These are phyloP conservation scores for Pseudovirgaria hyperparasitica DNA, from an alignment of 2,329 filamentous ascomycete species.

Conservation along the genomic window DNA sequence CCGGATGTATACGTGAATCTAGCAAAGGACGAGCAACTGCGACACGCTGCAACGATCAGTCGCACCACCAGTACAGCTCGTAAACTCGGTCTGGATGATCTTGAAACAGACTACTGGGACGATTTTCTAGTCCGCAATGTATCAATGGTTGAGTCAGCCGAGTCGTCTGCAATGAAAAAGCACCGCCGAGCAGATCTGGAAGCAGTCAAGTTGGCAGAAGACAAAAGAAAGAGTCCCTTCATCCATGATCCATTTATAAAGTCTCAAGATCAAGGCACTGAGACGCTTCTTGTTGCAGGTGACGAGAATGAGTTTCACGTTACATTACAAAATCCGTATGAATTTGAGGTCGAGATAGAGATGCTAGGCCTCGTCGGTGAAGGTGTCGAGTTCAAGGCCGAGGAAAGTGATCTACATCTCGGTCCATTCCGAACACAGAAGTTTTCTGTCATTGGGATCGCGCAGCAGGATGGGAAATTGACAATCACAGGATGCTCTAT, in stretches of 20 bases:
- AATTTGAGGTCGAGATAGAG: conserved; percentile 84
- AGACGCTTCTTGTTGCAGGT: conserved; percentile 62
- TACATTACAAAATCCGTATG: conserved; percentile 85
- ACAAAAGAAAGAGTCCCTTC: conserved; percentile 78
- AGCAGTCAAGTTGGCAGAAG: conserved; percentile 21
- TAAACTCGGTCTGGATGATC: conserved; percentile 55
- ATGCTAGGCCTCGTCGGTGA: conserved; percentile 62
- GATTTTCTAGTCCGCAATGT: conserved; percentile 79
- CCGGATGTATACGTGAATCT: conserved; percentile 61
- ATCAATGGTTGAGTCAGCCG: conserved; percentile 42
- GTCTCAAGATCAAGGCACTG: conserved; percentile 42
- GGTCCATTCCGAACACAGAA: conserved; percentile 76
- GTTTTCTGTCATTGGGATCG: conserved; percentile 56
- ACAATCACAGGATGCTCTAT: conserved; percentile 67
- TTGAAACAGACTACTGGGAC: conserved; percentile 89
- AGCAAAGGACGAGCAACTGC: conserved; percentile 68
- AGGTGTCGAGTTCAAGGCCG: conserved; percentile 58
- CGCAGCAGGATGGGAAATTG: conserved; percentile 53
- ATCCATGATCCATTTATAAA: conserved; percentile 91
- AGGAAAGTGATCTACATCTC: conserved; percentile 52
- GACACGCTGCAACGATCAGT: conserved; percentile 72
- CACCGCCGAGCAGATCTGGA: conserved; percentile 22
- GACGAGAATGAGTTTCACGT: conserved; percentile 69
- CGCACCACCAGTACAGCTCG: conserved; percentile 69
- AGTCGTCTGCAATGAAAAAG: conserved; percentile 16